phyloP scores from a whole-genome alignment of 345 rosid genomes.

The Psidium friedrichsthalianum region DNA sequence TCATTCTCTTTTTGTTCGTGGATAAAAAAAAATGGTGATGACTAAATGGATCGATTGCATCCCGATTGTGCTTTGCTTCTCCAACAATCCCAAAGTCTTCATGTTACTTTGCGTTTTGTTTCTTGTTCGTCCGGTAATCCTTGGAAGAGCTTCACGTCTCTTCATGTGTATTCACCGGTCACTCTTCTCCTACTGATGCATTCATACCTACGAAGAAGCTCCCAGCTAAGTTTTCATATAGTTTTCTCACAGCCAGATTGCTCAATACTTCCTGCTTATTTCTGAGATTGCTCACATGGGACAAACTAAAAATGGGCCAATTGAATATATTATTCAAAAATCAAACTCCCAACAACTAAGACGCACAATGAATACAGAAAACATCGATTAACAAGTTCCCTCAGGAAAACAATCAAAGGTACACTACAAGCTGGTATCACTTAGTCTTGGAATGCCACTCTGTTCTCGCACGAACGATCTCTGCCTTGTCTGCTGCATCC shows the following conservation, averaged over 20 bases:
- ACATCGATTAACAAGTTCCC: not conserved
- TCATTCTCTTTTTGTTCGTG: too few relatives aligned
- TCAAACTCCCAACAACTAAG: not conserved
- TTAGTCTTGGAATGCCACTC: slow-evolving; percentile 33
- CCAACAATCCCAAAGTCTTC: not conserved
- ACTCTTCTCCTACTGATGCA: not conserved
- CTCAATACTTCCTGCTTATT: not conserved
- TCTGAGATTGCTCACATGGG: not conserved
- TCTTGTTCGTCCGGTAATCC: not conserved
- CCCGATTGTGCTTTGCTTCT: not conserved
- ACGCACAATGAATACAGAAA: not conserved
- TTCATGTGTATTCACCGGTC: not conserved
- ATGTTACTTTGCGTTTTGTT: too few relatives aligned
- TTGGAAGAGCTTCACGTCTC: not conserved
- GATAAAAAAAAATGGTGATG: too few relatives aligned
- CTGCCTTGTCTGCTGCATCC: slow-evolving; percentile 42
- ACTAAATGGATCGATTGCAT: not conserved
- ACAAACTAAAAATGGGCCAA: not conserved
- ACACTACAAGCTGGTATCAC: not conserved
- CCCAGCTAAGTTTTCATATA: not conserved
- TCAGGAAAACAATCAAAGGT: not conserved
- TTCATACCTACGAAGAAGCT: not conserved
- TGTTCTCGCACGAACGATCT: slow-evolving; percentile 45
- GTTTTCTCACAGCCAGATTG: not conserved
- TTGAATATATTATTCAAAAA: not conserved